A percentile compares a stretch with the other conserved stretches of the same genome.
Conservation (phyloP, 2,329 filamentous ascomycete genomes). For the Clonostachys sp. region DNA sequence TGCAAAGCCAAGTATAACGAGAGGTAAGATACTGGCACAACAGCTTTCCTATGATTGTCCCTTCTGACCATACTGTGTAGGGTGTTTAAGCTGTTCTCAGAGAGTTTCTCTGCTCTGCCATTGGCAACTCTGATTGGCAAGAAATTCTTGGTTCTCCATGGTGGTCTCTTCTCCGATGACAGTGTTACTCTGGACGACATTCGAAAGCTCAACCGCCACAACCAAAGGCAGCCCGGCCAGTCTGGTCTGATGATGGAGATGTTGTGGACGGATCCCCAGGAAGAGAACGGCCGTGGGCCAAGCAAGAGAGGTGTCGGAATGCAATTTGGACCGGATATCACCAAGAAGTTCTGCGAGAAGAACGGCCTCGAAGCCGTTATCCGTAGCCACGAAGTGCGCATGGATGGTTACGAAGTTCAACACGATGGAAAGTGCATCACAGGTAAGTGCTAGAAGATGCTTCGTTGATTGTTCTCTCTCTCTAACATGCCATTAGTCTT, state of each 20-base stretch:
- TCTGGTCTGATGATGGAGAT: conserved; percentile 99
- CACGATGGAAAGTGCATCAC: conserved; percentile 95
- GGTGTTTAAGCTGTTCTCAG: conserved; percentile 95
- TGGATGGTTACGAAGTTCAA: conserved; percentile 99
- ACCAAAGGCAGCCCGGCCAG: conserved; percentile 89
- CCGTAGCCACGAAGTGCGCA: conserved; percentile 93
- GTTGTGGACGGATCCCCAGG: conserved; percentile 97
- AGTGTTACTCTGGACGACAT: conserved; percentile 90
- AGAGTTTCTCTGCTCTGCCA: conserved; percentile 92
- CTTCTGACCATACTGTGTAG: conserved; percentile 26
- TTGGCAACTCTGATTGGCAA: conserved; percentile 86
- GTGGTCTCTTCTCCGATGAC: conserved; percentile 94
- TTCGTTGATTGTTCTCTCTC: conserved; percentile 10
- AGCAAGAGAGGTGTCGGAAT: conserved; percentile 96
- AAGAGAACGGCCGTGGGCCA: conserved; percentile 78
- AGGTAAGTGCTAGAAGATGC: conserved; percentile 41
- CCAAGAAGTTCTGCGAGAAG: conserved; percentile 92
- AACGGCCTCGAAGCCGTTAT: conserved; percentile 95
- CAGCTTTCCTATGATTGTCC: neutral
- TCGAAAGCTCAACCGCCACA: conserved; percentile 84
- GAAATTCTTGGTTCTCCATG: conserved; percentile 90
- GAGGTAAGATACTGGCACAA: conserved; percentile 26
- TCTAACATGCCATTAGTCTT: conserved; percentile 59
- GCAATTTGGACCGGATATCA: conserved; percentile 95
- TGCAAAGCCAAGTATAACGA: conserved; percentile 98